These are phyloP conservation scores for Sideroxylon spinosum DNA, from an alignment of 179 eudicot genomes.

Conservation along the genomic window DNA sequence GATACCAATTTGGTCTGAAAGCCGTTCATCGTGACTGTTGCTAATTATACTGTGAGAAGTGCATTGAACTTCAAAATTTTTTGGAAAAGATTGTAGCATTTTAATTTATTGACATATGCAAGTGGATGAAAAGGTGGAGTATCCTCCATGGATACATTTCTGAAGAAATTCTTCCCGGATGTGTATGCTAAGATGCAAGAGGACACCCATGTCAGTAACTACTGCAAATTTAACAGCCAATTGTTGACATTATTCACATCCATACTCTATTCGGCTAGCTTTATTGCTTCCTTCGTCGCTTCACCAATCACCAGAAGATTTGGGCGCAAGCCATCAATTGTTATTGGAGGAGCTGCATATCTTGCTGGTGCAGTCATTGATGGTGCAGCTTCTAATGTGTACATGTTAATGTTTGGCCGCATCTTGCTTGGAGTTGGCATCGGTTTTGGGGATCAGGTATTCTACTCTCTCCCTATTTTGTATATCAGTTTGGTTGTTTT, in stretches of 20 bases:
- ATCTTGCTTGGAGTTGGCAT: conserved; percentile 40
- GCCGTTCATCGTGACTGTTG: not conserved
- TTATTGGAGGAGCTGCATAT: conserved; percentile 33
- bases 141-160: conserved; percentile 40
- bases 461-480: not conserved
- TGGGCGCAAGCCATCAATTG: conserved; percentile 40
- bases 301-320: conserved; percentile 27
- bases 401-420: conserved; percentile 40
- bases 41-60: too few relatives aligned
- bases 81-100: not conserved
- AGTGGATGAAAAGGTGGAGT: conserved; percentile 37
- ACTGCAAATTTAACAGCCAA: conserved; percentile 46
- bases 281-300: conserved; percentile 37
- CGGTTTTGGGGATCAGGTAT: conserved; percentile 45
- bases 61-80: too few relatives aligned
- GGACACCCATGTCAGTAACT: conserved; percentile 32
- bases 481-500: not conserved
- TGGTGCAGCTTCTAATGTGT: conserved; percentile 32
- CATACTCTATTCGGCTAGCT: conserved; percentile 39
- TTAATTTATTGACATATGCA: not conserved
- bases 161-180: conserved; percentile 41
- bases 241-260: conserved; percentile 41
- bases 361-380: conserved; percentile 34
- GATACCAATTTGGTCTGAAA: too few relatives aligned
- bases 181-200: conserved; percentile 31